Evolutionary conservation across 2,329 filamentous ascomycete genomes (phyloP).

Genomic region (Xylariomycetidae sp.): DNA sequence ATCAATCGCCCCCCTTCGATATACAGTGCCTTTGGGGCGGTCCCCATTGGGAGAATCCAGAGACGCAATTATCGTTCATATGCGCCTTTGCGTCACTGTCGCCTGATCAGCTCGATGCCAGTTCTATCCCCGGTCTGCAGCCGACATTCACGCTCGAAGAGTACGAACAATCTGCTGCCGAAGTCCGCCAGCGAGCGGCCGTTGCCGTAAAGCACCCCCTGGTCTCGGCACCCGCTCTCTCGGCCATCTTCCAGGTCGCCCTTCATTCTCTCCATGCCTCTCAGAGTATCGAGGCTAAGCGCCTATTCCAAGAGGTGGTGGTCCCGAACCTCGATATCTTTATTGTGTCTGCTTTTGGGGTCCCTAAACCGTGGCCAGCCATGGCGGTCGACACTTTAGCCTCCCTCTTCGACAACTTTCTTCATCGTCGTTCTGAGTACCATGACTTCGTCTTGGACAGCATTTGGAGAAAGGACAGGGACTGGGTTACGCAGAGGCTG

Average conservation of each 20-base stretch:
- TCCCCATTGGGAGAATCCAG: slow-evolving; percentile 70
- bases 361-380: slow-evolving; percentile 70
- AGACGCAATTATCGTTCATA: slow-evolving; percentile 91
- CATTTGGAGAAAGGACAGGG: slow-evolving; percentile 83
- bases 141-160: slow-evolving; percentile 66
- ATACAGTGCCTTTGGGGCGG: slow-evolving; percentile 90
- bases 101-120: slow-evolving; percentile 73
- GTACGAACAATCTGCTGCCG: slow-evolving; percentile 44
- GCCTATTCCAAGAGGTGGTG: slow-evolving; percentile 62
- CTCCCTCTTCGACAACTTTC: slow-evolving; percentile 77
- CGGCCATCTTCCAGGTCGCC: slow-evolving; percentile 61
- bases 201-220: slow-evolving; percentile 77
- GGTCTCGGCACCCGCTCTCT: slow-evolving; percentile 80
- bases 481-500: slow-evolving; percentile 79
- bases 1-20: slow-evolving; percentile 59
- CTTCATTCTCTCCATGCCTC: slow-evolving; percentile 58
- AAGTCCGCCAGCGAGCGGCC: slow-evolving; percentile 48
- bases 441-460: slow-evolving; percentile 88
- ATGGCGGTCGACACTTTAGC: slow-evolving; percentile 72
- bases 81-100: slow-evolving; percentile 77
- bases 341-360: slow-evolving; percentile 70
- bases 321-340: slow-evolving; percentile 75
- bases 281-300: slow-evolving; percentile 58
- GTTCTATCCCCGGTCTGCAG: slow-evolving; percentile 76
- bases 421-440: slow-evolving; percentile 71